Evolutionary conservation across 2,329 filamentous ascomycete species (phyloP), one percentile per base, ranked within the genome.

Genomic region (Dactylonectria estremocensis): DNA sequence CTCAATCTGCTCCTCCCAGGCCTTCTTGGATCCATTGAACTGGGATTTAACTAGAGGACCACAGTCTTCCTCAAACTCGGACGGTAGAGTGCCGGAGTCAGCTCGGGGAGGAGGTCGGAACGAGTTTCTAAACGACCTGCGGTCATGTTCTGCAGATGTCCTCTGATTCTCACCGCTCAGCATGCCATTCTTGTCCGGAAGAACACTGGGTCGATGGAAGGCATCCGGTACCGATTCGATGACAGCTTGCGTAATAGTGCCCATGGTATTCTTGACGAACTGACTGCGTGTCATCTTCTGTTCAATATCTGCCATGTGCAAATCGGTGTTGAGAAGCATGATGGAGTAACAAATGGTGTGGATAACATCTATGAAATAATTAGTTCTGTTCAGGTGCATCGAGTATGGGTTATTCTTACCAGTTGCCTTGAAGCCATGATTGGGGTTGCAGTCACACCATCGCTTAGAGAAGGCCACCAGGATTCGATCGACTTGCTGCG

Each of bases 301-400:
- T 69, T 97, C 95, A 74, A 98, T 97, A 77, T 98, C 95, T 66
- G 95, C 96, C 77, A 98, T 82, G 77, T 99, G 95, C 63, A 99
- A 85, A 83, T 99, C 96, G 37, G 96, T 99, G 77, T 99, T 99
- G 70, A 99, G 87, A 11, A 99, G 87, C 77, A 99, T 91, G 71
- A 99, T 90, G 1, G 96, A 98, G 81, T 98, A 99, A 82, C 94
- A 97, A 70, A 98, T 97, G 24, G 95, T 98, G 80, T 99, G 95
- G 18, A 99, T 95, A 54, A 98, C 93, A 83, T 98, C 95, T 93
- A 61, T 56, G 37, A 2, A 16, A 68, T 7, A 22, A 70, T 86
- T 74, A 83, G 81, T 70, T 74, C 28, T 54, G 13, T 67, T 22
- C n/a, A 48, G 18, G 13, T 55, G 48, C 28, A n/a, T 57, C n/a